phyloP scores from a whole-genome alignment of 73 alveolate genomes.

The Symbiodinium pilosum region DNA sequence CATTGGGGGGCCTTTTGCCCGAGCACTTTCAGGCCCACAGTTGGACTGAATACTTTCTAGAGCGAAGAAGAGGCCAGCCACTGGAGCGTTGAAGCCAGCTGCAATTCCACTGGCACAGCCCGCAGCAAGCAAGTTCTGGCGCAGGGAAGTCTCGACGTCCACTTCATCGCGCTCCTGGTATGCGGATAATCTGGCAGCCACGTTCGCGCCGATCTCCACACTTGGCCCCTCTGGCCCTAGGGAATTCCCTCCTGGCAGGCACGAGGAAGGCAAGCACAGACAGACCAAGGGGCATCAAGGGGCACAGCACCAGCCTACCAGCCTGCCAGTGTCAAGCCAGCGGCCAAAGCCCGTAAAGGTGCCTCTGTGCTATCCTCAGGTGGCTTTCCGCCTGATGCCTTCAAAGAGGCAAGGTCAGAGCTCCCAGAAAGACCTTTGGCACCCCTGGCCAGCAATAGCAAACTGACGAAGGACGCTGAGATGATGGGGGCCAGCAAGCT shows the following conservation, averaged over 20 bases:
- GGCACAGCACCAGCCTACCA: too few species aligned
- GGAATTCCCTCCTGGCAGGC: too few species aligned
- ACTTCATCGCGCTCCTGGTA: background rate
- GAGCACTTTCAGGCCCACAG: constrained; percentile 33
- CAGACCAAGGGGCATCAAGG: too few species aligned
- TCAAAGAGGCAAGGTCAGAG: constrained; percentile 54
- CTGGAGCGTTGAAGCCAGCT: constrained; percentile 90
- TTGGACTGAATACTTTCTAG: constrained; percentile 32
- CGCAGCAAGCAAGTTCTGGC: constrained; percentile 65
- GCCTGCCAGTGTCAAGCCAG: constrained; percentile 63
- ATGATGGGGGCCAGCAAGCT: constrained; percentile 30
- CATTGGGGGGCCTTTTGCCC: constrained; percentile 52
- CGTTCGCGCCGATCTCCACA: constrained; percentile 92
- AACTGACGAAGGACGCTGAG: constrained; percentile 47
- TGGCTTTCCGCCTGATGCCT: constrained; percentile 63
- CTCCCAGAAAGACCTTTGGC: constrained; percentile 22
- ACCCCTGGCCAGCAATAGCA: constrained; percentile 42
- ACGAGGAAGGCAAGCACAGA: background rate
- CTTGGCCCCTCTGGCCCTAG: constrained; percentile 89
- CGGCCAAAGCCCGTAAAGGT: constrained; percentile 85
- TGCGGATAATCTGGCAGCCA: constrained; percentile 56
- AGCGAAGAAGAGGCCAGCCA: constrained; percentile 75
- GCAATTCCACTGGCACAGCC: constrained; percentile 91
- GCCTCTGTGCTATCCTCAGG: constrained; percentile 25
- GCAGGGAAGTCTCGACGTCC: constrained; percentile 15